phyloP scores from a whole-genome alignment of 2,329 filamentous ascomycete species.

The Pestalotiopsis sp. region DNA sequence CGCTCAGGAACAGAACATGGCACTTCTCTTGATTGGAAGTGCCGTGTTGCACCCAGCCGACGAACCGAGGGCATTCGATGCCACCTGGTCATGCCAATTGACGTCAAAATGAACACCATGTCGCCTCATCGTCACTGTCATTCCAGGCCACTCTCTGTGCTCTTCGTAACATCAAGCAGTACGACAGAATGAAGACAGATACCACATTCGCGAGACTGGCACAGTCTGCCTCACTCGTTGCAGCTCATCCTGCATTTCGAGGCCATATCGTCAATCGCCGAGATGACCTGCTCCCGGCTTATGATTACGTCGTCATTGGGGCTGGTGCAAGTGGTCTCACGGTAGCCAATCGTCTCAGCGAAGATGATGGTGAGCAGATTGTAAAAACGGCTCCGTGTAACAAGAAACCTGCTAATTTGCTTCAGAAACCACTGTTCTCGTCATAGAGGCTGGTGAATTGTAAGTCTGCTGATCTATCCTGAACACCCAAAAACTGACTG shows the following conservation, averaged over 20 bases:
- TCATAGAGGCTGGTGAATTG: constrained; percentile 31
- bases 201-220: not conserved
- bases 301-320: constrained; percentile 29
- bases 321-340: constrained; percentile 30
- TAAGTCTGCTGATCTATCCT: constrained; percentile 23
- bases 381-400: constrained; percentile 19
- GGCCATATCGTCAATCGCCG: not conserved
- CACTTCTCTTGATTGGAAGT: not conserved
- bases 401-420: not conserved
- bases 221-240: not conserved
- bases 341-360: constrained; percentile 28
- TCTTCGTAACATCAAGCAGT: not conserved
- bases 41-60: not conserved
- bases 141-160: not conserved
- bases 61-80: not conserved
- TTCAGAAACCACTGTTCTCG: constrained; percentile 26
- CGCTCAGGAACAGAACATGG: not conserved
- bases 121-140: not conserved
- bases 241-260: not conserved
- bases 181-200: not conserved
- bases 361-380: constrained; percentile 32
- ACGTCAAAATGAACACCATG: not conserved
- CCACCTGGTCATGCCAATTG: not conserved
- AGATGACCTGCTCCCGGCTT: not conserved
- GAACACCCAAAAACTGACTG: constrained; percentile 25